Base-by-base conservation (phyloP, 2,329 filamentous ascomycete species). In the Teratosphaeria nubilosa region DNA sequence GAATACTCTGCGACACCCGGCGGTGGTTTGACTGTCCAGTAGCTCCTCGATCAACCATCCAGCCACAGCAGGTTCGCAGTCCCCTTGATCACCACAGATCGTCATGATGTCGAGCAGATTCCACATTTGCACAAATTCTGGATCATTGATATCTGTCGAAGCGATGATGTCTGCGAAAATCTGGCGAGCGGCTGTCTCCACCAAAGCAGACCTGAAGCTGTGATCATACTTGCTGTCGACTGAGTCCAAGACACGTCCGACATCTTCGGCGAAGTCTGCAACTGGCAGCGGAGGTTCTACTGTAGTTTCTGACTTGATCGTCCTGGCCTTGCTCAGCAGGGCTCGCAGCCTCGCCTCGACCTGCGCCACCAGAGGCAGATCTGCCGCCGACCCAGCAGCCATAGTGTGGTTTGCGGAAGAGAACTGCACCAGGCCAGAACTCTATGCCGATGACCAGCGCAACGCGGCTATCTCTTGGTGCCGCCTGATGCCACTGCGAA, bases 11-110 rank as follows among this genome's bases (percentile, higher is more conserved):
- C 91, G 86, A 70, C 94, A 99, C 32, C 90, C 91, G 25, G 90
- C 83, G 50, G 96, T 95, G 0, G 91, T 96, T 72, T 99, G 92
- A 68, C 91, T 96, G 72, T 99, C 95, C 27, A 99, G 81, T 1
- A 99, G 82, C 73, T 97, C 94, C 72, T 99, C 94, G 22, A 96
- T 85, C 16, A 99, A 83, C 82, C 89, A 91, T 68, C 96, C 91
- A 7, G 94, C 80, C 9, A 99, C 78, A 20, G 87, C 88, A 0
- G 90, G 84, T 63, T 96, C 91, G 65, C 83, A 86, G 66, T 82
- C 68, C 11, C 74, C 76, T 53, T 60, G 54, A 62, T 74, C 92
- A 60, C 90, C 91, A 61, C 95, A 85, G 41, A 95, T 85, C 0
- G 88, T 87, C n/a, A 96, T 79, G 50, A 97, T 85, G 70, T 99